phyloP scores from a whole-genome alignment of 2,329 filamentous ascomycete genomes.

The Hypoxylon sp. region DNA sequence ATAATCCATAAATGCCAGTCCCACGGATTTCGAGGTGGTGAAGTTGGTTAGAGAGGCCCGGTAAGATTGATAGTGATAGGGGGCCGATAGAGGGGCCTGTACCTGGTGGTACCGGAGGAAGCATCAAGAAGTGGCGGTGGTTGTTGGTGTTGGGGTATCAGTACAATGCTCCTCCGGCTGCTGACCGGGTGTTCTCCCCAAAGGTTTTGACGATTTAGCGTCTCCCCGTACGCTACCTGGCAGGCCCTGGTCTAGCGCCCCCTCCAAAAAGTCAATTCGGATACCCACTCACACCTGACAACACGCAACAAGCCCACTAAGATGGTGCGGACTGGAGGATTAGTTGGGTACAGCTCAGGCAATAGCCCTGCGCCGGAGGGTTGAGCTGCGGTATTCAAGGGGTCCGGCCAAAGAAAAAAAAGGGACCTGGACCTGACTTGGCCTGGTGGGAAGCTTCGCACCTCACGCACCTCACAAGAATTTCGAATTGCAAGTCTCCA shows the following conservation, averaged over 20 bases:
- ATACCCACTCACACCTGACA: constrained; percentile 40
- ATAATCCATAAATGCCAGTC: constrained; percentile 6
- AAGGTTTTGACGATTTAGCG: constrained; percentile 47
- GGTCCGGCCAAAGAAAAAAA: constrained; percentile 28
- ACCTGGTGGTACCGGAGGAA: constrained; percentile 13
- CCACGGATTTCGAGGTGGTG: constrained; percentile 5
- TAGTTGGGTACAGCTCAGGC: constrained; percentile 25
- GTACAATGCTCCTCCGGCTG: constrained; percentile 41
- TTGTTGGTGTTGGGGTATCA: constrained; percentile 52
- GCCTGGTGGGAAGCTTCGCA: constrained; percentile 39
- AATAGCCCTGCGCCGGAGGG: constrained; percentile 31
- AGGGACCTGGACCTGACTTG: constrained; percentile 15
- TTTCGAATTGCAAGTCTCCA: constrained; percentile 33
- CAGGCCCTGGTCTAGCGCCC: constrained; percentile 45
- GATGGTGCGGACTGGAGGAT: constrained; percentile 21
- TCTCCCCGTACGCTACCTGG: constrained; percentile 41
- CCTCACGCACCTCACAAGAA: constrained; percentile 37
- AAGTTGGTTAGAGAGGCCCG: background rate
- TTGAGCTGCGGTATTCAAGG: constrained; percentile 25
- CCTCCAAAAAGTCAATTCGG: constrained; percentile 43
- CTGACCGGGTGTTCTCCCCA: constrained; percentile 44
- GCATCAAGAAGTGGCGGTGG: background rate
- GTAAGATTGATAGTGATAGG: constrained; percentile 19
- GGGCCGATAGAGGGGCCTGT: constrained; percentile 18
- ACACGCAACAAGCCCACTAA: too few relatives aligned